phyloP scores from a whole-genome alignment of 2,329 filamentous ascomycete genomes.

The Phyllosticta citribraziliensis region DNA sequence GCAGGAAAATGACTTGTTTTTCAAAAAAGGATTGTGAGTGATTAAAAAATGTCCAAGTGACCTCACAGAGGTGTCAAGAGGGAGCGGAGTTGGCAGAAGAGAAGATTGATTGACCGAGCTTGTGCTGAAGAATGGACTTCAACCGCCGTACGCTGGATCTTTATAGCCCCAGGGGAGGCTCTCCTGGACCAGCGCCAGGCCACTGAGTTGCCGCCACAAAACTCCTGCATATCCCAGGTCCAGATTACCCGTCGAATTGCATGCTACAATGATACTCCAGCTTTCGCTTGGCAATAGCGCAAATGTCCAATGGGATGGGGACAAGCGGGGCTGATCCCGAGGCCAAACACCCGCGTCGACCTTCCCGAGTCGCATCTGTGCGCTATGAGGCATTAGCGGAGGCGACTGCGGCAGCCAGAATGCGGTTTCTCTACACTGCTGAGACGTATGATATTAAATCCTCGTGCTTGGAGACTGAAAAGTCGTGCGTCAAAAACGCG shows the following conservation, averaged over 20 bases:
- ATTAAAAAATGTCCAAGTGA: background rate
- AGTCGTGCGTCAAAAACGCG: background rate
- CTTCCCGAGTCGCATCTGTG: background rate
- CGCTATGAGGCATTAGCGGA: background rate
- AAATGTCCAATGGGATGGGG: background rate
- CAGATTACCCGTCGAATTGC: background rate
- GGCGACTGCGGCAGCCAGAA: constrained; percentile 1
- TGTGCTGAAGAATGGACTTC: background rate
- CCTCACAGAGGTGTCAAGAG: background rate
- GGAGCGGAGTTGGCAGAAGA: background rate
- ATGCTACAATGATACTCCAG: background rate
- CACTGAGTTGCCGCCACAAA: background rate
- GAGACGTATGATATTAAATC: background rate
- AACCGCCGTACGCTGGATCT: background rate
- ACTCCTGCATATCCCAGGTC: background rate
- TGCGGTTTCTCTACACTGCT: background rate
- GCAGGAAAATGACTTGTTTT: background rate
- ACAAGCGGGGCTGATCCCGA: background rate
- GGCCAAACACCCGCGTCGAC: background rate
- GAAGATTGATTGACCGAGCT: constrained; percentile 3
- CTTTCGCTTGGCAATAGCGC: background rate
- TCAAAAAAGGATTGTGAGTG: background rate
- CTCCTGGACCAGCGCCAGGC: background rate
- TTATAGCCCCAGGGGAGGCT: background rate
- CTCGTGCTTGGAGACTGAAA: background rate